Conservation (phyloP, 345 rosid genomes). For the Acer saccharum region DNA sequence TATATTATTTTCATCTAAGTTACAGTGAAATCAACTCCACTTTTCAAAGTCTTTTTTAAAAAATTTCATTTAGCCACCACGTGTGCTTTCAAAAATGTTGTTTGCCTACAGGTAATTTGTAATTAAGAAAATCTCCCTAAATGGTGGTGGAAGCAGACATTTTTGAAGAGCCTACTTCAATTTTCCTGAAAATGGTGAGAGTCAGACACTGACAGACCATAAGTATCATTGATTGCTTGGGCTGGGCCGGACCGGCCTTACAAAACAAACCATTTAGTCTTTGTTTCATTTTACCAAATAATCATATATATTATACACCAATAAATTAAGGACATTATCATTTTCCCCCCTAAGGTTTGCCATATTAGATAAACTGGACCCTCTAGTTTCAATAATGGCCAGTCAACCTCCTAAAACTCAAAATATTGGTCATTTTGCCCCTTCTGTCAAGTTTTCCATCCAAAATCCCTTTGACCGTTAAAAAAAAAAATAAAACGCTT, state of each 20-base stretch:
- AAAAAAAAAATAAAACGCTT: too few relatives aligned
- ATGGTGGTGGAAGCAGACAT: background rate
- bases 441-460: too few relatives aligned
- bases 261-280: background rate
- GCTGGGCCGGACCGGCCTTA: background rate
- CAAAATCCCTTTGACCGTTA: too few relatives aligned
- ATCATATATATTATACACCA: too few relatives aligned
- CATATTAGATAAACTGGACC: too few relatives aligned
- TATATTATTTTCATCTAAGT: background rate
- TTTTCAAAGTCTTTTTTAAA: background rate
- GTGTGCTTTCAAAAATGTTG: background rate
- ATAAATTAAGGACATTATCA: too few relatives aligned
- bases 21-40: background rate
- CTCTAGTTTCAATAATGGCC: too few relatives aligned
- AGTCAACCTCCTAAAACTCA: too few relatives aligned
- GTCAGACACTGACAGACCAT: background rate
- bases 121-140: background rate
- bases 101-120: background rate
- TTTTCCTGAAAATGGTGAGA: background rate
- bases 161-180: background rate
- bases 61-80: background rate
- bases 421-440: too few relatives aligned
- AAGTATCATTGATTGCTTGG: background rate
- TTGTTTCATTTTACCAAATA: background rate
- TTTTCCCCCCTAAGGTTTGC: too few relatives aligned